Evolutionary conservation across 306 rosid genomes (phyloP), one percentile per base, ranked within the genome.

Genomic region (Trichosanthes cucumerina): DNA sequence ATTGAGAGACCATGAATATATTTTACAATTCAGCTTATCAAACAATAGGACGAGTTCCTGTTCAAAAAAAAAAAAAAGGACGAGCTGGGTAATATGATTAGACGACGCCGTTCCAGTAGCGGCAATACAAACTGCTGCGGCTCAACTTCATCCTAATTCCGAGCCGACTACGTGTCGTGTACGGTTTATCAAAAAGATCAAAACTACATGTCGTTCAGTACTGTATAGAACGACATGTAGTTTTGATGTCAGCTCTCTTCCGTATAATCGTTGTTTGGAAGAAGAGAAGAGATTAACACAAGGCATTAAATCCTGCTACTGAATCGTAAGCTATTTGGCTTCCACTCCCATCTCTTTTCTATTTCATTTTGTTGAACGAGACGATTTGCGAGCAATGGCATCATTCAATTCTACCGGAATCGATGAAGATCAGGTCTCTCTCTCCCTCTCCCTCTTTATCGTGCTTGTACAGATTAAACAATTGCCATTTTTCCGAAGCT

Each of bases 401-500:
- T 78, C 85, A 18, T 19, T 36, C 47, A 53, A 65, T 53, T 79
- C 87, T 21, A 52, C 43, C 75, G 52, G 52, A 46, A 56, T 3
- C 62, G 80, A 84, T 7, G 86, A 82, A 3, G 85, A 84, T 58
- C 84, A 85, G 89, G 91, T 88, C 28, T 41, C 77, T 80, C 44
- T 54, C 54, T 28, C 62, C 54, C 23, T 49, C 23, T 34, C 14
- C 23, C 38, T 49, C 33, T 78, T 43, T 15, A 13, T 44, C 54
- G 33, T 56, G 15, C 53, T 77, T 77, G 16, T 77, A 26, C 23
- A 19, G 24, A 23, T 43, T 15, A 12, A 77, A 57, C 66, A 16
- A 50, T 74, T 1, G 9, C 41, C 47, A 49, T 28, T 14, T 38
- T 73, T 73, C 2, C 18, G 44, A 73, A 71, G 58, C 57, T 44